Conservation (phyloP, 108 stramenopile genomes). For the Licmophora abbreviata region DNA sequence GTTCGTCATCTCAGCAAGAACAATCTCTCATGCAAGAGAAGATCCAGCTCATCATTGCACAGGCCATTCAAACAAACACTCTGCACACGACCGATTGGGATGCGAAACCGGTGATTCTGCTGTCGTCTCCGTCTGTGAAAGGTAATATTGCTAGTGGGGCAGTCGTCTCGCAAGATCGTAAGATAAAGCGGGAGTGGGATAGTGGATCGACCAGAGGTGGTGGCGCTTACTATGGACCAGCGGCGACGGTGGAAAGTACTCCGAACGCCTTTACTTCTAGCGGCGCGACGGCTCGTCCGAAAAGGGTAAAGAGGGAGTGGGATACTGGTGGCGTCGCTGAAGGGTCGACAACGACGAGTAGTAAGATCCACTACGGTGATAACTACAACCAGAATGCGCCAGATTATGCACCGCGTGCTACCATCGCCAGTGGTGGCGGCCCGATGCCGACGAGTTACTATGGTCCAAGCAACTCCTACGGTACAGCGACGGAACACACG, state of each 20-base stretch:
- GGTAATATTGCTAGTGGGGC: too few species aligned
- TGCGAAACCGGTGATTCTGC: constrained; percentile 16
- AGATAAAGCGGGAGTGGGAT: neutral
- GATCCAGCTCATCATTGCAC: constrained; percentile 21
- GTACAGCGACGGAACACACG: too few species aligned
- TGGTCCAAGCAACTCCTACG: too few species aligned
- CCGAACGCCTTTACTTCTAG: constrained; percentile 3
- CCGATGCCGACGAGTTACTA: too few species aligned
- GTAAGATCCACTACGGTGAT: too few species aligned
- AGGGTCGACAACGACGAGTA: too few species aligned
- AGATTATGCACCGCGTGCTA: too few species aligned
- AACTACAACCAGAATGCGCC: too few species aligned
- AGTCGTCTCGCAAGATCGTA: neutral
- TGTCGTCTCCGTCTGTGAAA: too few species aligned
- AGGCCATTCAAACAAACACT: constrained; percentile 20
- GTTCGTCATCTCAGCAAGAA: constrained; percentile 13
- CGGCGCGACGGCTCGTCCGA: constrained; percentile 7
- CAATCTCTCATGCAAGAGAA: constrained; percentile 13
- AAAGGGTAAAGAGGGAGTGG: too few species aligned
- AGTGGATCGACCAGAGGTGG: neutral
- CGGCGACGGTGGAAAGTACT: neutral
- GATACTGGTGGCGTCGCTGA: too few species aligned
- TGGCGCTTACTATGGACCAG: neutral
- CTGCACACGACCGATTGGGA: constrained; percentile 33
- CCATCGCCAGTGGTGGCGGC: too few species aligned